Base-by-base conservation (phyloP, 305 asterid genomes). In the Fraxinus sp. region DNA sequence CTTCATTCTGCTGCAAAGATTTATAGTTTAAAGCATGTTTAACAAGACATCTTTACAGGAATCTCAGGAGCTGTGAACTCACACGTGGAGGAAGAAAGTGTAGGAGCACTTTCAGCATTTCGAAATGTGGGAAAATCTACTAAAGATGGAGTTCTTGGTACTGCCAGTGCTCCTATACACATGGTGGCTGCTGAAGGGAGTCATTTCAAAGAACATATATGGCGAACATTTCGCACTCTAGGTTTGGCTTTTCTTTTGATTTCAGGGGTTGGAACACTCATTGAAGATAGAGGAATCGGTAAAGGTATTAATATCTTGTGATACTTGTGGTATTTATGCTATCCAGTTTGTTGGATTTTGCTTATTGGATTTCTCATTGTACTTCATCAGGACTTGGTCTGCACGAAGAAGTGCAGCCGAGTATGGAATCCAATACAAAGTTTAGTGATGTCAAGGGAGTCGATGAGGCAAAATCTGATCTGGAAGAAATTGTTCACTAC, bases 151-250 rank as follows among this genome's bases (percentile, higher is more conserved):
- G 78, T 86, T 62, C 96, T 93, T 82, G 97, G 98, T 83, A 93
- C 97, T 78, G 87, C 98, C 33, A 87, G 84, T 85, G 95, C 97
- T 76, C 98, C 99, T 35, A 91, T 95, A 83, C 98, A 96, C 86
- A 96, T 93, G 99, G 98, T 96, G 84, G 89, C 98, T 74, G 89
- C 92, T 35, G 98, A 92, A 91, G 98, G 99, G 26, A 95, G 93
- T 64, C 92, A 94, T 84, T 90, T 95, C 78, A 95, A 96, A 89
- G 97, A 96, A 83, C 98, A 93, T 87, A 79, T 96, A 77, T 96
- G 99, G 98, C 92, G 99, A 72, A 95, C 99, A 1, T 64, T 96
- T 79, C 98, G 99, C 78, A 89, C 91, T 81, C 90, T 96, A 89
- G 98, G 98, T 71, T 4, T 95, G 88, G 90, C 88, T 55, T 94